A percentile compares a stretch with the other conserved stretches of the same genome.
These are phyloP conservation scores for Thelonectria discophora DNA, from an alignment of 2,329 filamentous ascomycete species.

Conservation along the genomic window DNA sequence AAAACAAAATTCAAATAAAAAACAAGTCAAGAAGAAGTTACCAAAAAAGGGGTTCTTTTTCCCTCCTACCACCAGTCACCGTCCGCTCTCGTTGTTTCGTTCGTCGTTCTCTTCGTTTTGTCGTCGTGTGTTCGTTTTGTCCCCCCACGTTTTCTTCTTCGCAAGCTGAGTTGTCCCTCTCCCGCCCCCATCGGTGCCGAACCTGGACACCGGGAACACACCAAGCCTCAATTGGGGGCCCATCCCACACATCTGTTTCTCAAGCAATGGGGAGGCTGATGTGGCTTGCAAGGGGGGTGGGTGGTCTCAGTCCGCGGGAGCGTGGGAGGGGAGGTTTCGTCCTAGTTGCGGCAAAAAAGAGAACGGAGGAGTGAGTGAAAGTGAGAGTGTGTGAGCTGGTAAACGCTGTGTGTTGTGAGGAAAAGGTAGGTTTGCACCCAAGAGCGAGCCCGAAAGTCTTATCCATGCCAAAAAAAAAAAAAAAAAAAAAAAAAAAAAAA, in stretches of 20 bases:
- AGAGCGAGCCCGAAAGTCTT: slow-evolving; percentile 39
- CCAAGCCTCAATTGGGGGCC: slow-evolving; percentile 11
- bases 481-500: background rate
- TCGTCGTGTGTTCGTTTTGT: too few species aligned
- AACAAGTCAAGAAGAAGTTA: too few species aligned
- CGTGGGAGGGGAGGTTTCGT: background rate
- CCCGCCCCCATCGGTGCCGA: slow-evolving; percentile 7
- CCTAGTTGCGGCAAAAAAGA: slow-evolving; percentile 15
- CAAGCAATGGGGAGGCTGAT: slow-evolving; percentile 13
- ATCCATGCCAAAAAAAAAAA: slow-evolving; percentile 27
- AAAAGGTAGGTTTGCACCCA: slow-evolving; percentile 40
- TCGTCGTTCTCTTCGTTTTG: slow-evolving; percentile 22
- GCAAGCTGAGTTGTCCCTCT: too few species aligned
- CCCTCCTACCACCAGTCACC: slow-evolving; percentile 20
- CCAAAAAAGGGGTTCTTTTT: too few species aligned
- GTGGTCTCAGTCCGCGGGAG: too few species aligned
- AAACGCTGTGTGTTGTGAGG: too few species aligned
- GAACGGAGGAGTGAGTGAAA: slow-evolving; percentile 17
- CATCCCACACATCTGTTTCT: background rate
- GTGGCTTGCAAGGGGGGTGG: too few species aligned
- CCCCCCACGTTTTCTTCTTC: too few species aligned
- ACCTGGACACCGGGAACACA: slow-evolving; percentile 21
- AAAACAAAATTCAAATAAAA: slow-evolving; percentile 16
- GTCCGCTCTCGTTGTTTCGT: slow-evolving; percentile 24
- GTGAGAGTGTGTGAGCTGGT: too few species aligned